Base-by-base conservation (phyloP, 116 monocot genomes). In the Phalaenopsis hybrid region DNA sequence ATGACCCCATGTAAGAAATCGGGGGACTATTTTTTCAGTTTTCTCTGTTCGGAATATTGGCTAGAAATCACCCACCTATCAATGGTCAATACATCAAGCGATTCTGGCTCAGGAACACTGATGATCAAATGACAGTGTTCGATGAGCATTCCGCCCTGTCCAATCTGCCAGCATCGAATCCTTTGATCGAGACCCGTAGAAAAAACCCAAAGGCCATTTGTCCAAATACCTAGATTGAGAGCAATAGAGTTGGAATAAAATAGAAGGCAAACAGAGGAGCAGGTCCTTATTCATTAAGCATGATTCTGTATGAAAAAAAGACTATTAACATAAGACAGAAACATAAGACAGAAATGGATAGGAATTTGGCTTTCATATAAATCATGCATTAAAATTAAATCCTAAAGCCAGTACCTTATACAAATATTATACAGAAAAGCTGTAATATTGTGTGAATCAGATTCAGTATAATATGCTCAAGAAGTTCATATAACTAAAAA, bases 81-180 rank as follows among this genome's bases (percentile, higher is more conserved):
- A 72, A 17, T 80, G 75, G 51, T 52, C 16, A 88, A 6, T 31
- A 89, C 97, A 85, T 90, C 91, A 48, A 94, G 59, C n/a, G 92
- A 81, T 90, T 97, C 97, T 43, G 97, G 97, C 84, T 97, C 97
- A 23, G 97, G 97, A 59, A 97, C 97, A 78, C 97, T 91, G 16
- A 92, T 84, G 79, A 97, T 86, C 81, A 91, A 59, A 82, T 91
- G 88, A 46, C 89, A 43, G 72, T 88, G 78, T 74, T 97, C 97
- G 15, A 43, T 81, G 13, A 94, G 86, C 84, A 86, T 82, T 37
- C 85, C 85, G 45, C 6, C 1, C 18, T 17, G 45, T 34, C 69
- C 78, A 68, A 97, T n/a, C 58, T 83, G 80, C 97, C 97, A 97
- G 74, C 92, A 92, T 79, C 97, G 88, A 59, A 94, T 76, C 83